Percentiles rank a stretch among this genome's conserved stretches.
phyloP scores from a whole-genome alignment of 768 basidiomycete species.

The Multifurca ochricompacta region DNA sequence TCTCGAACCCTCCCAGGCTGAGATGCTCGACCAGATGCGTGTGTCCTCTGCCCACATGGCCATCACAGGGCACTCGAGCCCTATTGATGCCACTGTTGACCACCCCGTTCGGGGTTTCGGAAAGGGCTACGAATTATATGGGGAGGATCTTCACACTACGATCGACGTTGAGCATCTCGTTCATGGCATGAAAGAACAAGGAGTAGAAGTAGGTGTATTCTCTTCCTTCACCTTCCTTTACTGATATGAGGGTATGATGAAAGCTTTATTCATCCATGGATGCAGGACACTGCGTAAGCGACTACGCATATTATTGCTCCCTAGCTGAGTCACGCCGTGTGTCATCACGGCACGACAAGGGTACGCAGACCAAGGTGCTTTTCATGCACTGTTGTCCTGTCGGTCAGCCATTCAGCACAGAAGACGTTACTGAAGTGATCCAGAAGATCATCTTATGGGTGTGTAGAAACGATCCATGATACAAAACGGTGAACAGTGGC shows the following conservation, averaged over 20 bases:
- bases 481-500: slow-evolving; percentile 13
- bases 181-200: slow-evolving; percentile 40
- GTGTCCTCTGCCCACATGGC: slow-evolving; percentile 12
- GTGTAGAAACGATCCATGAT: slow-evolving; percentile 23
- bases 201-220: slow-evolving; percentile 36
- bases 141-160: slow-evolving; percentile 45
- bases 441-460: slow-evolving; percentile 57
- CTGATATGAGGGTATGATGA: slow-evolving; percentile 26
- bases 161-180: slow-evolving; percentile 50
- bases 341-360: slow-evolving; percentile 15
- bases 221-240: neutral
- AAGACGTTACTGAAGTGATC: slow-evolving; percentile 61
- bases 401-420: slow-evolving; percentile 52
- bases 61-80: neutral
- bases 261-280: slow-evolving; percentile 64
- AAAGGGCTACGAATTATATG: slow-evolving; percentile 41
- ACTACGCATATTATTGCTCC: slow-evolving; percentile 71
- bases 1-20: slow-evolving; percentile 28
- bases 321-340: slow-evolving; percentile 54
- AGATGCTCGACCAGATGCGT: slow-evolving; percentile 33
- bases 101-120: slow-evolving; percentile 24
- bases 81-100: slow-evolving; percentile 12
- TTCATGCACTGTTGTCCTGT: slow-evolving; percentile 70
- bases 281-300: slow-evolving; percentile 69
- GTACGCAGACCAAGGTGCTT: slow-evolving; percentile 38